phyloP scores from a whole-genome alignment of 352 stramenopile species.

The Globisporangium heterothallicum region DNA sequence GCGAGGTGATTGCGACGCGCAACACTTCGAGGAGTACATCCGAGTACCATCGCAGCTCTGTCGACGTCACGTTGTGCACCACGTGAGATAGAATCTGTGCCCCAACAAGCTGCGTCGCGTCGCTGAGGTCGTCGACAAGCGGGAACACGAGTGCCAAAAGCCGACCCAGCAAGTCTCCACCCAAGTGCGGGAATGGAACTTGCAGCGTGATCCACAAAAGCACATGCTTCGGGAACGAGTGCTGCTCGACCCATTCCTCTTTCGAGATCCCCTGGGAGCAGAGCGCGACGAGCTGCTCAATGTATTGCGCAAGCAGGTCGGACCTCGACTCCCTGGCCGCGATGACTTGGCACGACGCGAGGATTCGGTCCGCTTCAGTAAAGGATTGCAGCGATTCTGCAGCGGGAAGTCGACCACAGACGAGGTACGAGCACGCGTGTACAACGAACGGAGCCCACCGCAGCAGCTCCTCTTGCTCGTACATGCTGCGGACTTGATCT shows the following conservation, averaged over 20 bases:
- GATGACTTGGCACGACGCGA: conserved; percentile 21
- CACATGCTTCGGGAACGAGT: conserved; percentile 47
- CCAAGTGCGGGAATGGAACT: conserved; percentile 52
- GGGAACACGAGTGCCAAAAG: conserved; percentile 74
- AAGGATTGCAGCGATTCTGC: conserved; percentile 21
- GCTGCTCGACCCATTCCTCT: conserved; percentile 49
- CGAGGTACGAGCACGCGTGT: conserved; percentile 29
- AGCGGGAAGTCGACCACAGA: conserved; percentile 18
- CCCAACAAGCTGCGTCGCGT: conserved; percentile 58
- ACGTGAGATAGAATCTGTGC: conserved; percentile 58
- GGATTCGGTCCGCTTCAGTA: conserved; percentile 13
- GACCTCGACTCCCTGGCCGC: conserved; percentile 3
- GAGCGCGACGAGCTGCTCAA: conserved; percentile 35
- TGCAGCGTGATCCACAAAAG: conserved; percentile 50
- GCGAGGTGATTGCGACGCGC: conserved; percentile 50
- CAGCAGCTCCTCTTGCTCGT: conserved; percentile 15
- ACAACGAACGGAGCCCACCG: conserved; percentile 39
- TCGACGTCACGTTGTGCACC: conserved; percentile 50
- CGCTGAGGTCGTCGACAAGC: conserved; percentile 65
- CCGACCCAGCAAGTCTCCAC: conserved; percentile 64
- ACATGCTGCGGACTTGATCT: background rate
- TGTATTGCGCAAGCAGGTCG: conserved; percentile 25
- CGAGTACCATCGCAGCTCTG: conserved; percentile 77
- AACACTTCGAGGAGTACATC: conserved; percentile 77
- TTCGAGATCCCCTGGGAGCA: conserved; percentile 52